Base-by-base conservation (phyloP, 164 flowering plant species). In the Aristolochia californica region DNA sequence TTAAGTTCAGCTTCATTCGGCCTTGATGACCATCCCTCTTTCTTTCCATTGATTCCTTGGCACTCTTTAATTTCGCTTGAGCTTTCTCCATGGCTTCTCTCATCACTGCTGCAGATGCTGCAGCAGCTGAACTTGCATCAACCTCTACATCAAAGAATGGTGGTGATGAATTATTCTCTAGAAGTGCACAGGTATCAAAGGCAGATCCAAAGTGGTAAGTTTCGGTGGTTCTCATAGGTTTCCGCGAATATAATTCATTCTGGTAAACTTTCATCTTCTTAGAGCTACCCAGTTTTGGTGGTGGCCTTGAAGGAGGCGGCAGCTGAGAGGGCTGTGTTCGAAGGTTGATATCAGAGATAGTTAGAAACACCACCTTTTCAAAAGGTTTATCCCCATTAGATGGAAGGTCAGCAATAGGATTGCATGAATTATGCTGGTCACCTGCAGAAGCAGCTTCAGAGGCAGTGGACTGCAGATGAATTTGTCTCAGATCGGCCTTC, bases 261-360 rank as follows among this genome's bases (percentile, higher is more conserved):
- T n/a, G 53, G 22, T 23, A 28, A 22, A 54, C 60, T 56, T 62
- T 67, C 51, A 66, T 75, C 16, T 63, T 71, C 53, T 63, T 71
- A 44, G 47, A 73, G 62, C 66, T 34, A 8, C 5, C 78, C 53
- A 77, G 54, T 49, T 62, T 61, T 54, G 98, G 95, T 5, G 97
- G 96, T 52, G 83, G 91, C 60, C 97, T 79, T 28, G 79, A 65
- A 5, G 98, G 97, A 50, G 95, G 97, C 28, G 97, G 97, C 62
- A 85, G 53, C 20, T 71, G 74, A 57, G 84, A 83, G 10, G 97
- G 96, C 38, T 66, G 66, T 54, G 98, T 88, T 67, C 63, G 77
- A 45, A 89, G 94, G 70, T 62, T 82, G 60, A 85, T 71, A 45
- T 89, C 91, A 56, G 85, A 69, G 34, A 83, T 73, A 34, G 82